Conservation (phyloP, 768 basidiomycete species). For the Amanita phalloides region DNA sequence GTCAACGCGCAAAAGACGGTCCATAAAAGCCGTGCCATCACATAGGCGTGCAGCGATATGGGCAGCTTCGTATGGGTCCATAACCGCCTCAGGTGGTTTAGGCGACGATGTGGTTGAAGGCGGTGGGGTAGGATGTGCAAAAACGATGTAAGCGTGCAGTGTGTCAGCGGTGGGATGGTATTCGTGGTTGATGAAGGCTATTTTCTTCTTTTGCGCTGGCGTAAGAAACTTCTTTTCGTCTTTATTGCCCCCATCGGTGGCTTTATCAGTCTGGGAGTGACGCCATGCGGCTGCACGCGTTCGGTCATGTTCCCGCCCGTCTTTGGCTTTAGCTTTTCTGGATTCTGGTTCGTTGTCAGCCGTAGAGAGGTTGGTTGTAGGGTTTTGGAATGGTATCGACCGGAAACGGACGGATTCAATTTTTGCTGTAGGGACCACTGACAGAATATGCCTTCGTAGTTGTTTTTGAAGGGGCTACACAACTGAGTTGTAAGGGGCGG, state of each 20-base stretch:
- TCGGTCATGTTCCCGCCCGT: conserved; percentile 37
- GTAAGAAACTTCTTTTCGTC: conserved; percentile 64
- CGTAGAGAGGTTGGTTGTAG: conserved; percentile 45
- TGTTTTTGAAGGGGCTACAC: conserved; percentile 62
- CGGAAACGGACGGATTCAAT: conserved; percentile 92
- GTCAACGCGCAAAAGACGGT: conserved; percentile 74
- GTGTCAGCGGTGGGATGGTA: conserved; percentile 70
- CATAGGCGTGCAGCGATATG: conserved; percentile 41
- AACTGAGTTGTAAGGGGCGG: background rate
- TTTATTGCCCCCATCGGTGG: conserved; percentile 29
- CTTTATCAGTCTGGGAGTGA: conserved; percentile 30
- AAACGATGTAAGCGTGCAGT: conserved; percentile 86
- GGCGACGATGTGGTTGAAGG: conserved; percentile 37
- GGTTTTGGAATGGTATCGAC: conserved; percentile 81
- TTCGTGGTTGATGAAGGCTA: conserved; percentile 90
- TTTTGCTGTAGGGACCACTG: conserved; percentile 62
- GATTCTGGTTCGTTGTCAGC: conserved; percentile 19
- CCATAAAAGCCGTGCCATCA: conserved; percentile 68
- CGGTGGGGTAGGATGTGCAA: conserved; percentile 49
- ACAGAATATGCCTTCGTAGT: conserved; percentile 66
- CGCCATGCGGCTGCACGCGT: conserved; percentile 56
- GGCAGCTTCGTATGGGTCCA: conserved; percentile 70
- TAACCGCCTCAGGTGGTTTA: conserved; percentile 20
- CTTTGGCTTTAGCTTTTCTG: conserved; percentile 16
- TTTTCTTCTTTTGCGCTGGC: conserved; percentile 80